phyloP scores from a whole-genome alignment of 208 protist species.

The Trypanosoma avium region DNA sequence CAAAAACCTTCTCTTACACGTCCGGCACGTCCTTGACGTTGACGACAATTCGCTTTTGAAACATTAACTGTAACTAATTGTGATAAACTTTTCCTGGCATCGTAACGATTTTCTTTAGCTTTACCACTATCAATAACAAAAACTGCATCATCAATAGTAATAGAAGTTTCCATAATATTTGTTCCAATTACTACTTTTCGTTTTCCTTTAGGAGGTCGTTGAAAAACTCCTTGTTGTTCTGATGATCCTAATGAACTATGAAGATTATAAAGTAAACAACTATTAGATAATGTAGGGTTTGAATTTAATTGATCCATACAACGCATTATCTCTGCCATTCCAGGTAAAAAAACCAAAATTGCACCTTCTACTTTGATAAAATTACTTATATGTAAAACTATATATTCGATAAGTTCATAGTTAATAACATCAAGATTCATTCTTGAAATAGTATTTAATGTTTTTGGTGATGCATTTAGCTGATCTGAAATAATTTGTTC shows the following conservation, averaged over 20 bases:
- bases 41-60: slow-evolving; percentile 92
- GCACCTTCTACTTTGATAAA: slow-evolving; percentile 62
- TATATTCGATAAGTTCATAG: slow-evolving; percentile 92
- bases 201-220: slow-evolving; percentile 74
- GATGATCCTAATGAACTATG: slow-evolving; percentile 92
- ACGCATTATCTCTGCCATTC: slow-evolving; percentile 93
- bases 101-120: slow-evolving; percentile 94
- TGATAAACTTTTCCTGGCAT: slow-evolving; percentile 76
- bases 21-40: slow-evolving; percentile 95
- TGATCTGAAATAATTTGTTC: slow-evolving; percentile 42
- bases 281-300: slow-evolving; percentile 45
- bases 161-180: slow-evolving; percentile 98
- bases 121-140: slow-evolving; percentile 97
- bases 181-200: slow-evolving; percentile 96
- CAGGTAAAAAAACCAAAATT: slow-evolving; percentile 97
- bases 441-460: slow-evolving; percentile 57
- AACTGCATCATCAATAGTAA: slow-evolving; percentile 97
- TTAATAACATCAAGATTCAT: slow-evolving; percentile 94
- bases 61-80: slow-evolving; percentile 91
- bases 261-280: slow-evolving; percentile 86
- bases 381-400: slow-evolving; percentile 87
- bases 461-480: slow-evolving; percentile 53
- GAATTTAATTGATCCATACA: slow-evolving; percentile 85
- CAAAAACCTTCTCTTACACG: slow-evolving; percentile 95
- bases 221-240: slow-evolving; percentile 94